phyloP scores from a whole-genome alignment of 805 yeast genomes.

The Ogataea paradorogensis region DNA sequence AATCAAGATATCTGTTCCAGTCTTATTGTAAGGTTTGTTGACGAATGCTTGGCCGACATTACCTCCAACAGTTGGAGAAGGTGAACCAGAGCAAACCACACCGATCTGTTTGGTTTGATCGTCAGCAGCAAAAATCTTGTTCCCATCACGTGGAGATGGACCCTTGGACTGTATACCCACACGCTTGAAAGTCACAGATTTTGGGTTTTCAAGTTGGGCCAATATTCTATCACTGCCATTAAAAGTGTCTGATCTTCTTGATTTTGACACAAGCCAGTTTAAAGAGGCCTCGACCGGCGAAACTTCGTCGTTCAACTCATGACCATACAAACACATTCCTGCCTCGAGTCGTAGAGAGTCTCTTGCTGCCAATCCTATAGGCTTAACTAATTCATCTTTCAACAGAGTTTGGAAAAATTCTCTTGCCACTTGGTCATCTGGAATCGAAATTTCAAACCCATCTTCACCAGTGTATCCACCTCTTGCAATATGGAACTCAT shows the following conservation, averaged over 20 bases:
- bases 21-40: constrained; percentile 64
- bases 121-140: constrained; percentile 54
- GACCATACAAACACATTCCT: constrained; percentile 97
- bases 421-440: constrained; percentile 49
- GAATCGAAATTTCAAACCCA: constrained; percentile 89
- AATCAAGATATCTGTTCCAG: constrained; percentile 68
- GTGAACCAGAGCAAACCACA: constrained; percentile 55
- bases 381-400: constrained; percentile 56
- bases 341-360: constrained; percentile 95
- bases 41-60: constrained; percentile 93
- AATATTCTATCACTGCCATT: constrained; percentile 75
- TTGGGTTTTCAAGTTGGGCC: constrained; percentile 61
- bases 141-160: constrained; percentile 89
- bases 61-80: constrained; percentile 59
- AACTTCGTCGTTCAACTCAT: constrained; percentile 73
- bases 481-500: constrained; percentile 74
- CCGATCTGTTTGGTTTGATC: constrained; percentile 54
- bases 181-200: constrained; percentile 57
- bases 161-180: constrained; percentile 77
- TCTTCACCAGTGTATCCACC: constrained; percentile 99
- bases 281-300: constrained; percentile 90
- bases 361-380: constrained; percentile 97
- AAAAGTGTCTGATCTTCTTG: constrained; percentile 64
- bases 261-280: constrained; percentile 85
- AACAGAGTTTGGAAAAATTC: constrained; percentile 62